Percentiles rank a stretch among this genome's conserved stretches.
Evolutionary conservation across 192 early-diverging fungal genomes (phyloP).

Genomic region (Podila verticillata): DNA sequence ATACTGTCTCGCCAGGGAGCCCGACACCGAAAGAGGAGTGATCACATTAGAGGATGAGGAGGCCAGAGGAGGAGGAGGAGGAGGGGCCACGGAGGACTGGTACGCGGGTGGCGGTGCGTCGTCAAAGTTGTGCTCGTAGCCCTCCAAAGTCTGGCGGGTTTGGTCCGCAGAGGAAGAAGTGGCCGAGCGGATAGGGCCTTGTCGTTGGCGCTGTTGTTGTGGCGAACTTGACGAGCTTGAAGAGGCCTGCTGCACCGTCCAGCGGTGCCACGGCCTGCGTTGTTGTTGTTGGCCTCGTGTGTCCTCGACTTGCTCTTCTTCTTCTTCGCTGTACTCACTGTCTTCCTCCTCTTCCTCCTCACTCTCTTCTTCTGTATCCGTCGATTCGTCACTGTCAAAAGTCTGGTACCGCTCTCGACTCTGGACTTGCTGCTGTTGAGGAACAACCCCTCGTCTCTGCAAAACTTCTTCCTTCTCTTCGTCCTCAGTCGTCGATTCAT

Average conservation of each 20-base stretch:
- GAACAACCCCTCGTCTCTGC: background rate
- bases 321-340: background rate
- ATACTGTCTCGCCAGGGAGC: background rate
- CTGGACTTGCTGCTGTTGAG: background rate
- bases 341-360: background rate
- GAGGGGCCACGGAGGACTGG: conserved; percentile 15
- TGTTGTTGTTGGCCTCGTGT: background rate
- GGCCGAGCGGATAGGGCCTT: background rate
- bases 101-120: conserved; percentile 42
- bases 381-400: conserved; percentile 9
- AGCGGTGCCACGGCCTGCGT: background rate
- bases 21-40: background rate
- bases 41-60: background rate
- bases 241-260: background rate
- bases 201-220: background rate
- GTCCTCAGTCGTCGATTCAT: background rate
- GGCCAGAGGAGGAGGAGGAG: background rate
- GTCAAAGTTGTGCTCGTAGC: conserved; percentile 27
- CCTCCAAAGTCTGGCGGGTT: conserved; percentile 13
- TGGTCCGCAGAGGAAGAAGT: background rate
- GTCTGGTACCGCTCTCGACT: background rate
- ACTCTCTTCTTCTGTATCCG: background rate
- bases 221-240: background rate
- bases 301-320: conserved; percentile 4
- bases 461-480: background rate